phyloP scores from a whole-genome alignment of 108 stramenopile species.

The Pseudonitzschia pungens region DNA sequence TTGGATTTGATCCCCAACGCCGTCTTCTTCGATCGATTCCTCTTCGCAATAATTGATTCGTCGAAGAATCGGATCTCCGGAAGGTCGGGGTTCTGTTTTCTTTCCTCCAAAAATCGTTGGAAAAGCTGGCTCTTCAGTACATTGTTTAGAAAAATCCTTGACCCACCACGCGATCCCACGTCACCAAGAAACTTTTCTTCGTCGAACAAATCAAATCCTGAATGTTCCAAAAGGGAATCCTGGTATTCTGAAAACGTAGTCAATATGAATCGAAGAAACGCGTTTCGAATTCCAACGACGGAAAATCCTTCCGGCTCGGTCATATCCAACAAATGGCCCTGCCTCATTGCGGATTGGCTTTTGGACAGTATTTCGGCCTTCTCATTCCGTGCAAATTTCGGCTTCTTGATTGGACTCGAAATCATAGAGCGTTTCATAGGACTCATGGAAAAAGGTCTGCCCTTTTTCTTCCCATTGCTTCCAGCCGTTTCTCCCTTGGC shows the following conservation, averaged over 20 bases:
- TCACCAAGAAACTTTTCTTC: constrained; percentile 54
- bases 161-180: constrained; percentile 29
- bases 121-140: constrained; percentile 73
- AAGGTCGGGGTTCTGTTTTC: constrained; percentile 48
- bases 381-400: constrained; percentile 11
- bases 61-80: constrained; percentile 87
- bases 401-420: constrained; percentile 15
- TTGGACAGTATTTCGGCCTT: constrained; percentile 21
- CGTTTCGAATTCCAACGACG: constrained; percentile 55
- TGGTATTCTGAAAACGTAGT: constrained; percentile 62
- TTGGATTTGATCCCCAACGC: constrained; percentile 42
- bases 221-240: neutral
- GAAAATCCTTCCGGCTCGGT: constrained; percentile 55
- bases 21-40: constrained; percentile 66
- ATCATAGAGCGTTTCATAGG: neutral
- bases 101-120: constrained; percentile 71
- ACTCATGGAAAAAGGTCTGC: neutral
- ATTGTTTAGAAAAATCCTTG: constrained; percentile 27
- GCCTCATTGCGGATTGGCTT: constrained; percentile 5
- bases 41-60: constrained; percentile 84
- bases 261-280: constrained; percentile 81
- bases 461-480: constrained; percentile 11
- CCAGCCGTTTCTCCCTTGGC: constrained; percentile 11
- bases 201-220: constrained; percentile 44
- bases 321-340: constrained; percentile 34